Evolutionary conservation across 2,329 filamentous ascomycete species (phyloP).

Genomic region (Aspergillus jensenii): DNA sequence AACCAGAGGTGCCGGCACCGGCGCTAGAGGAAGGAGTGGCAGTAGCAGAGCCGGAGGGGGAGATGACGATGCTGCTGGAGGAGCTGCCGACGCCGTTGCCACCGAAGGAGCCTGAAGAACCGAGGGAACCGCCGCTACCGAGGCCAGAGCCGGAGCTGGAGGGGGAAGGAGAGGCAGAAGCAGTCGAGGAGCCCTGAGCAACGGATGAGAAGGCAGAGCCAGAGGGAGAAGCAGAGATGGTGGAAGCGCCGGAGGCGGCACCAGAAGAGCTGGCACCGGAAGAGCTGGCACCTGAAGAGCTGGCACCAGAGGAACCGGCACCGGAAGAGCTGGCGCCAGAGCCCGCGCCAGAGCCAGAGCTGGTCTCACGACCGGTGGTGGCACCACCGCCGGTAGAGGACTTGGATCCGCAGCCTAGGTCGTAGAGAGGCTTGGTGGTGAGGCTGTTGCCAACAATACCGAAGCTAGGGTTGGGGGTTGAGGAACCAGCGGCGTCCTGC

Average conservation of each 20-base stretch:
- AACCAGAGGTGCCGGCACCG: constrained; percentile 12
- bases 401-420: constrained; percentile 31
- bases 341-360: no score
- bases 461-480: constrained; percentile 39
- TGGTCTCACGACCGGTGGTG: no score
- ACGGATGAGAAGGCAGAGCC: constrained; percentile 16
- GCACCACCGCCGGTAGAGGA: no score
- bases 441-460: constrained; percentile 36
- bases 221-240: constrained; percentile 2
- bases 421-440: constrained; percentile 39
- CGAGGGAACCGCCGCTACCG: not conserved
- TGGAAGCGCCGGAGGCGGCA: constrained; percentile 13
- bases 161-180: not conserved
- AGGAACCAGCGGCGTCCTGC: constrained; percentile 30
- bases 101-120: constrained; percentile 1
- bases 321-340: constrained; percentile 16
- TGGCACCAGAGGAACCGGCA: constrained; percentile 14
- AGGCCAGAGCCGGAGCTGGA: not conserved
- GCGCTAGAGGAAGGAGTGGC: not conserved
- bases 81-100: not conserved
- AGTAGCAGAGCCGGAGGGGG: constrained; percentile 14
- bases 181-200: not conserved
- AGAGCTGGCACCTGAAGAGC: constrained; percentile 15
- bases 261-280: constrained; percentile 1
- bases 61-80: constrained; percentile 12